phyloP scores from a whole-genome alignment of 2,329 filamentous ascomycete species.

The Exophiala sp. region DNA sequence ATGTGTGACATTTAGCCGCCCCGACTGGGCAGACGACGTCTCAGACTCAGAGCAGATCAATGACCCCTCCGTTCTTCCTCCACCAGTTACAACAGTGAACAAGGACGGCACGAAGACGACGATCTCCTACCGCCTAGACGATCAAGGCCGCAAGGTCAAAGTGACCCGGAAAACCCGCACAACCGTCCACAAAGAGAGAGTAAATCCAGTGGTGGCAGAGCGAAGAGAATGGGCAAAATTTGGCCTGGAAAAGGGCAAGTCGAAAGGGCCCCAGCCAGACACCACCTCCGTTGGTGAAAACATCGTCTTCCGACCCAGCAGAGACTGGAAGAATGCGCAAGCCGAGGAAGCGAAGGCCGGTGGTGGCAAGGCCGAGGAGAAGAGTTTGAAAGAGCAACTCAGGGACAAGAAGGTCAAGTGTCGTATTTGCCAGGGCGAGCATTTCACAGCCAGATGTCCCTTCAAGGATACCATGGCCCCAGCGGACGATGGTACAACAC shows the following conservation, averaged over 20 bases:
- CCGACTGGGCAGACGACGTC: constrained; percentile 31
- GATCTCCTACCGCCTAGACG: constrained; percentile 84
- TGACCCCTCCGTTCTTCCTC: constrained; percentile 78
- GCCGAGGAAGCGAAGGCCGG: constrained; percentile 61
- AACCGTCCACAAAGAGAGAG: constrained; percentile 83
- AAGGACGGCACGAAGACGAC: constrained; percentile 98
- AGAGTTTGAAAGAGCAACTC: constrained; percentile 65
- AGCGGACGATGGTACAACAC: constrained; percentile 43
- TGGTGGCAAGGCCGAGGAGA: constrained; percentile 59
- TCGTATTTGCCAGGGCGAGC: constrained; percentile 96
- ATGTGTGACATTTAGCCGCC: constrained; percentile 15
- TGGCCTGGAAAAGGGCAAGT: constrained; percentile 81
- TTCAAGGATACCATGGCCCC: constrained; percentile 99
- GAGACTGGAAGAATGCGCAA: constrained; percentile 89
- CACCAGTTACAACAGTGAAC: constrained; percentile 86
- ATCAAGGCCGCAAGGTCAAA: constrained; percentile 93
- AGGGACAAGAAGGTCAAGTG: constrained; percentile 99
- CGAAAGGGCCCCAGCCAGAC: constrained; percentile 75
- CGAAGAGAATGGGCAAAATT: constrained; percentile 93
- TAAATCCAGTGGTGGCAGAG: constrained; percentile 95
- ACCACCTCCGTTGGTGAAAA: constrained; percentile 96
- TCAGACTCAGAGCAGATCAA: constrained; percentile 83
- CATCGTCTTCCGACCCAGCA: constrained; percentile 89
- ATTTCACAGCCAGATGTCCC: constrained; percentile 98
- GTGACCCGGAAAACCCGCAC: constrained; percentile 93